A percentile compares a stretch with the other conserved stretches of the same genome.
Conservation (phyloP, 768 basidiomycete species). For the Phaeotremella skinneri region DNA sequence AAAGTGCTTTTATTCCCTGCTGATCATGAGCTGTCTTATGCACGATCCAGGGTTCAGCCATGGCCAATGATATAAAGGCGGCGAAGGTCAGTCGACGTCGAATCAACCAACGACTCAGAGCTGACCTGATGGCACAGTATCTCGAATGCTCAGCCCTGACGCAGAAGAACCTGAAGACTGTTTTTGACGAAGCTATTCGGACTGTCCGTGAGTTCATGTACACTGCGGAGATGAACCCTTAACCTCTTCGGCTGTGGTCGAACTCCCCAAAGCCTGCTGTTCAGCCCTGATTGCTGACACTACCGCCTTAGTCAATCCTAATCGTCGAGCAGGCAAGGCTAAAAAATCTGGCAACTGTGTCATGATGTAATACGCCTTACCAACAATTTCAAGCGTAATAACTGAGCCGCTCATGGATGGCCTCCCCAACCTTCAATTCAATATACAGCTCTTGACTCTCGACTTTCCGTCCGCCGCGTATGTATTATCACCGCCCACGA, state of each 20-base stretch:
- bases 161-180: slow-evolving; percentile 51
- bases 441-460: too few species aligned
- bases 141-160: slow-evolving; percentile 50
- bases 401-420: too few species aligned
- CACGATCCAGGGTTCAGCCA: slow-evolving; percentile 31
- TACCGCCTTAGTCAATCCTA: slow-evolving; percentile 33
- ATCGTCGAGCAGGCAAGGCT: slow-evolving; percentile 40
- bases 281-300: background rate
- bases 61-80: slow-evolving; percentile 45
- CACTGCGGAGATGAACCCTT: too few species aligned
- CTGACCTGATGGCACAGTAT: slow-evolving; percentile 36
- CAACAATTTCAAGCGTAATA: background rate
- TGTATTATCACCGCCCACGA: too few species aligned
- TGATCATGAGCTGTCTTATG: background rate
- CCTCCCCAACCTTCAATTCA: too few species aligned
- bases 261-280: too few species aligned
- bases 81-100: slow-evolving; percentile 34
- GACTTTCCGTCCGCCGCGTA: too few species aligned
- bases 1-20: background rate
- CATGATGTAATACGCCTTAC: slow-evolving; percentile 34
- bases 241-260: too few species aligned
- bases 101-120: background rate
- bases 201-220: slow-evolving; percentile 48
- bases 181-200: slow-evolving; percentile 53
- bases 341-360: slow-evolving; percentile 48